Evolutionary conservation across 495 filamentous ascomycete genomes (phyloP), one percentile per base, ranked within the genome.

Genomic region (Neurospora tetrasperma): DNA sequence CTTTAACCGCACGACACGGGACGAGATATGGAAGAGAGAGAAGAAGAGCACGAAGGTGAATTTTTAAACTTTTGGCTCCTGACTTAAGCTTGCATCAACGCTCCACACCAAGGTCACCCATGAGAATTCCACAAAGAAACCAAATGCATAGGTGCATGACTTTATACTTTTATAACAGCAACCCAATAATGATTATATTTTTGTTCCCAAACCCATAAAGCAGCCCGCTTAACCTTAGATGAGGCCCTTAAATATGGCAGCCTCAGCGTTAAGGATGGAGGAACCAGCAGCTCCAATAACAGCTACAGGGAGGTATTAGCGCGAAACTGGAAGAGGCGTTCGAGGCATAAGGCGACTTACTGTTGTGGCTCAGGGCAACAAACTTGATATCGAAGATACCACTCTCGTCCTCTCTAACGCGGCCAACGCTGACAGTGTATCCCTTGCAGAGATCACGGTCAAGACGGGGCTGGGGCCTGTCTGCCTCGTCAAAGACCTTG

Each of bases 211-310:
- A 54, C 5, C 12, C 11, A 59, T 27, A 11, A 59, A 59, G 14
- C 11, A 23, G 5, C 20, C 46, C 44, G 59, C 69, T 38, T 71
- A 16, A 31, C n/a, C 48, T 84, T 87, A 94, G 75, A 94, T 85
- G 76, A 90, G 93, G 10, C 94, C 96, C 84, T 94, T 96, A 69
- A 97, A 87, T 35, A 97, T 89, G 43, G 95, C 94, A 42, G 94
- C 93, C 81, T 98, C 96, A 14, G 94, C 93, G 80, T 98, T 98
- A 72, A 99, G 83, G 80, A 98, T 96, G 18, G 93, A 97, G 10
- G 93, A 96, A 42, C 96, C 96, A 11, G 96, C 94, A 44, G 96
- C 96, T 76, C 94, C 95, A 79, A 99, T 94, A 59, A 99, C 90
- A 62, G 94, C 89, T 91, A 70, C 42, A 20, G 70, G 31, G 4